Evolutionary conservation across 169 alveolate species (phyloP).

Genomic region (Perkinsus olseni): DNA sequence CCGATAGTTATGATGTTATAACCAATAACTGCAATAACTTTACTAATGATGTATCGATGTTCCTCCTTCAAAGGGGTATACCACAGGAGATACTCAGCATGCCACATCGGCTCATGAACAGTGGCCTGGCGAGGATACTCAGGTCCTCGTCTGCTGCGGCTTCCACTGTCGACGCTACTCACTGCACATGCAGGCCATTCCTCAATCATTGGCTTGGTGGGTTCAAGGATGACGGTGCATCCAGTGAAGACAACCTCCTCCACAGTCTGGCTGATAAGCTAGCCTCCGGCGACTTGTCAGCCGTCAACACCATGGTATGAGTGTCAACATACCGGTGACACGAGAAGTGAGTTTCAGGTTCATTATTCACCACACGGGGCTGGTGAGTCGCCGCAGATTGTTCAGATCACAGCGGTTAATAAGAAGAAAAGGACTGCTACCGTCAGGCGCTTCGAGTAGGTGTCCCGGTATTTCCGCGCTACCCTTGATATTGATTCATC

Average conservation of each 20-base stretch:
- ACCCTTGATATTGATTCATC: not conserved
- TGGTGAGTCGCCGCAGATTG: not conserved
- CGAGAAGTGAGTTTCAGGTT: not conserved
- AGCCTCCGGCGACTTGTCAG: not conserved
- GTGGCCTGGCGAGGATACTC: not conserved
- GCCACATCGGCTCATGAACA: not conserved
- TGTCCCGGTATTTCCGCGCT: not conserved
- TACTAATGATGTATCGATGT: not conserved
- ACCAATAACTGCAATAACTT: not conserved
- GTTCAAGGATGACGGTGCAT: not conserved
- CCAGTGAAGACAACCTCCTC: not conserved
- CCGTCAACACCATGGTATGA: not conserved
- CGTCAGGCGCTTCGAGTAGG: not conserved
- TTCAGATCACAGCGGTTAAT: not conserved
- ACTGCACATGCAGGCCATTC: not conserved
- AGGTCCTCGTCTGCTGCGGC: not conserved
- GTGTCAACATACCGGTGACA: not conserved
- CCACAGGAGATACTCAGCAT: not conserved
- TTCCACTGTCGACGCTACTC: not conserved
- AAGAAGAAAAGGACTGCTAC: not conserved
- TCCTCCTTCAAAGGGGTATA: not conserved
- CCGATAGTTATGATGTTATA: not conserved
- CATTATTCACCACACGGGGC: not conserved
- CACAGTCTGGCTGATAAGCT: not conserved
- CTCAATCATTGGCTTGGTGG: not conserved